These are phyloP conservation scores for Aphanomyces astaci DNA, from an alignment of 352 stramenopile species.

Conservation along the genomic window DNA sequence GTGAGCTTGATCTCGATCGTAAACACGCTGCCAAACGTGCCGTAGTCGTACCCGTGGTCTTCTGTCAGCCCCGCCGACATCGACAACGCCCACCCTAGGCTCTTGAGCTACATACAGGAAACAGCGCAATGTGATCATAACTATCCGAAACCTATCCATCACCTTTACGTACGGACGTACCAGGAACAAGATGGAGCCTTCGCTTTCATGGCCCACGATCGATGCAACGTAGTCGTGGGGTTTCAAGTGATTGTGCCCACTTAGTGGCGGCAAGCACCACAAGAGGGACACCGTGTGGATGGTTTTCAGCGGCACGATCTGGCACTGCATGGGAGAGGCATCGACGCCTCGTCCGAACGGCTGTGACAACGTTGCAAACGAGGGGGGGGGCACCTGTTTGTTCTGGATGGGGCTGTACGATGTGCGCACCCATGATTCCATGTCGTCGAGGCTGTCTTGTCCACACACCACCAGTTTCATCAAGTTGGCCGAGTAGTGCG, in stretches of 20 bases:
- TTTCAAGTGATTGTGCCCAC: constrained; percentile 64
- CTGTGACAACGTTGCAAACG: constrained; percentile 34
- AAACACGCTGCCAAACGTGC: constrained; percentile 57
- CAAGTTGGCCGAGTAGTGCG: constrained; percentile 70
- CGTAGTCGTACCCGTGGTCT: constrained; percentile 62
- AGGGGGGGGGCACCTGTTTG: constrained; percentile 31
- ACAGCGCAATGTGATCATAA: too few species aligned
- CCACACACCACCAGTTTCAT: constrained; percentile 81
- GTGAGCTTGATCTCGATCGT: constrained; percentile 71
- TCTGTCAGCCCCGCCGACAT: constrained; percentile 63
- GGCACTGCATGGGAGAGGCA: constrained; percentile 41
- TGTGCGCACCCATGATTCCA: constrained; percentile 52
- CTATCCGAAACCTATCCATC: too few species aligned
- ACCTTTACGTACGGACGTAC: constrained; percentile 35
- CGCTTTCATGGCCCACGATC: constrained; percentile 73
- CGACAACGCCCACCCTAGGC: constrained; percentile 63
- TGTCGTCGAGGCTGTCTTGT: constrained; percentile 56
- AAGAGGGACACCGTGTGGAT: constrained; percentile 67
- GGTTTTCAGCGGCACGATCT: constrained; percentile 64
- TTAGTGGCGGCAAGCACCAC: constrained; percentile 69
- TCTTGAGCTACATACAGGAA: constrained; percentile 49
- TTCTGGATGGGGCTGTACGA: constrained; percentile 61
- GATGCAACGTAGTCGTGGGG: constrained; percentile 71
- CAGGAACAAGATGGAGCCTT: constrained; percentile 72
- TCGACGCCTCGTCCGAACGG: constrained; percentile 46